Conservation (phyloP, 2,329 filamentous ascomycete genomes). For the Xylariales sp. region DNA sequence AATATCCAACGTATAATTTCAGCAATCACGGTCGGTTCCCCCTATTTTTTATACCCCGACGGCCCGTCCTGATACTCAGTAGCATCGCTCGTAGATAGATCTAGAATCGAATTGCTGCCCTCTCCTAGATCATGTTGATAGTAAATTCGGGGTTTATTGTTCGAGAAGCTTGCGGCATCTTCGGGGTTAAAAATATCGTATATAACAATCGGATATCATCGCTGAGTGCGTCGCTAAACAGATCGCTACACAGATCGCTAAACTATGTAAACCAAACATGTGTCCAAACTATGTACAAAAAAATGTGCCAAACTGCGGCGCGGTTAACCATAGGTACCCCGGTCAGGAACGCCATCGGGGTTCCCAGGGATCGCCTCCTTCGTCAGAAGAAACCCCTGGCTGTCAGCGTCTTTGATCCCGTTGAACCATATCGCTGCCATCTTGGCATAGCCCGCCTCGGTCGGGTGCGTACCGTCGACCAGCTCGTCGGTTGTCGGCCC, state of each 20-base stretch:
- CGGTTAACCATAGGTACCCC: slow-evolving; percentile 32
- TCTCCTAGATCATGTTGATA: not conserved
- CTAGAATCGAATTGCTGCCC: not conserved
- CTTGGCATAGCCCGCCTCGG: slow-evolving; percentile 51
- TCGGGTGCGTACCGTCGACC: slow-evolving; percentile 52
- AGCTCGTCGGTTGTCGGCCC: slow-evolving; percentile 47
- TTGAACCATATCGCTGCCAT: slow-evolving; percentile 51
- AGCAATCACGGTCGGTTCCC: no score
- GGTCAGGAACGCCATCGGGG: slow-evolving; percentile 39
- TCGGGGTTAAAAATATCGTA: not conserved
- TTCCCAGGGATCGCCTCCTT: slow-evolving; percentile 41
- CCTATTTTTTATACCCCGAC: no score
- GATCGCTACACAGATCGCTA: not conserved
- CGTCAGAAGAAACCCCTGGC: slow-evolving; percentile 38
- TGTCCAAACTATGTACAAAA: slow-evolving; percentile 13
- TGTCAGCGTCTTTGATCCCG: slow-evolving; percentile 48
- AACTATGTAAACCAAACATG: not conserved
- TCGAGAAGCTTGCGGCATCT: not conserved
- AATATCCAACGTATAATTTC: no score
- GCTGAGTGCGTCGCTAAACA: slow-evolving; percentile 11
- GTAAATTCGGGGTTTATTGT: not conserved
- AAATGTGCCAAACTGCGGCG: not conserved
- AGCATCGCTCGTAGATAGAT: no score
- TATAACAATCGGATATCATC: not conserved
- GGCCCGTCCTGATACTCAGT: no score